Evolutionary conservation across 805 yeast genomes (phyloP), one percentile per base, ranked within the genome.

Genomic region (Saturnispora sekii): DNA sequence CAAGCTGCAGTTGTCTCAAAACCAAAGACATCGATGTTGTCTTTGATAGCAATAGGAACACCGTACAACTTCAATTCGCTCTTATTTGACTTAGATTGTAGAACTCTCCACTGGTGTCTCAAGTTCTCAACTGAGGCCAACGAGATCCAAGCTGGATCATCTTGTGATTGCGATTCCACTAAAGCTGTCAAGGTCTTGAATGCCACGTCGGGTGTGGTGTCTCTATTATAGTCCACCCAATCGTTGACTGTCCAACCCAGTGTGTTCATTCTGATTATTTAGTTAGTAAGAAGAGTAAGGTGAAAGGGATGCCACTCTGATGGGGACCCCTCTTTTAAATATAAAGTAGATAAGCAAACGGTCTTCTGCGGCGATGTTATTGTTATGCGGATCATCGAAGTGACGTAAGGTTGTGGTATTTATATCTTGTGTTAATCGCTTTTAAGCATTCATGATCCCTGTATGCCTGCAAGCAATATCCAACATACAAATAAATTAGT

Each of bases 1-100:
- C 97, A 93, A 2, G 96, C 97, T 12, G 95, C 97, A 1, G 98
- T 90, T 10, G 98, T 93, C 29, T 76, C 70, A 52, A 85, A 75
- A 4, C 83, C 84, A 51, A 73, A 74, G 18, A 76, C 97, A 59
- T 90, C 97, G 49, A 90, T 93, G 63, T 93, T 90, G 64, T 90
- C 98, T 63, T 90, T 90, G 38, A 90, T 77, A 12, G 96, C 98
- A 38, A 87, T 74, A 1, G 98, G 98, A 3, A 93, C 97, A 62
- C 97, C 97, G 58, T 80, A 90, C 26, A 90, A 71, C 12, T 87
- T 85, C 35, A 84, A 64, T 0, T 59, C 47, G n/a, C 57, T 51
- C 55, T 76, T 81, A 58, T 77, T 60, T 16, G 74, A 64, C 56
- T 73, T 74, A 12, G 84, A 73, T 57, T 81, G 86, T 38, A 89